Evolutionary conservation across 768 basidiomycete species (phyloP), one percentile per base, ranked within the genome.

Genomic region (Rhizopogon vinicolor): DNA sequence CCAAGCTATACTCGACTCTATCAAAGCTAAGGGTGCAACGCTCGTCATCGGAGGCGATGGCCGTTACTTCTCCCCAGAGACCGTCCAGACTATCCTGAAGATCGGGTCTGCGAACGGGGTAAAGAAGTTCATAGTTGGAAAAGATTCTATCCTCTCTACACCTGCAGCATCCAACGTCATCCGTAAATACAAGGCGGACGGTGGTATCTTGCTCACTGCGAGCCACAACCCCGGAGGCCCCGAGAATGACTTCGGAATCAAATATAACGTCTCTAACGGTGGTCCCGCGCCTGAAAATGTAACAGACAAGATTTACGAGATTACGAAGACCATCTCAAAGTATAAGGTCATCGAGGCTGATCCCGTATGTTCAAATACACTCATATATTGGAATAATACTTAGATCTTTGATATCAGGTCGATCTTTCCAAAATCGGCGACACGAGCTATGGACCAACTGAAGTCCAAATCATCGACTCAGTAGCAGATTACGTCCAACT

Each of bases 221-320:
- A 89, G 86, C 58, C 97, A 99, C 79, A 99, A 99, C 73, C 95
- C 97, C 16, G 97, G 97, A 53, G 97, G 97, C 22, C 97, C 97
- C n/a, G 82, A 93, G 67, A 89, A 91, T 64, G 97, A 99, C 73
- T 99, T 98, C 70, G 97, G 97, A 46, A 98, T 99, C 83, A 98
- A 99, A 75, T 99, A 97, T 79, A 99, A 99, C 72, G 89, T 93
- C 46, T 87, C 88, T 40, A 99, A 99, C 63, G 97, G 97, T 58
- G 97, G 97, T 3, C 96, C 97, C 18, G 97, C 97, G 19, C 94
- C 97, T 0, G 97, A 99, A 75, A 85, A 78, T 65, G 87, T 99
- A 56, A 99, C 97, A n/a, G 80, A 99, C 75, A 87, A 86, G 75
- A 98, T 99, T 60, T 96, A 81, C 69, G 93, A 91, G 67, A 86